These are phyloP conservation scores for Brassica nigra DNA, from an alignment of 345 rosid genomes.

Conservation along the genomic window DNA sequence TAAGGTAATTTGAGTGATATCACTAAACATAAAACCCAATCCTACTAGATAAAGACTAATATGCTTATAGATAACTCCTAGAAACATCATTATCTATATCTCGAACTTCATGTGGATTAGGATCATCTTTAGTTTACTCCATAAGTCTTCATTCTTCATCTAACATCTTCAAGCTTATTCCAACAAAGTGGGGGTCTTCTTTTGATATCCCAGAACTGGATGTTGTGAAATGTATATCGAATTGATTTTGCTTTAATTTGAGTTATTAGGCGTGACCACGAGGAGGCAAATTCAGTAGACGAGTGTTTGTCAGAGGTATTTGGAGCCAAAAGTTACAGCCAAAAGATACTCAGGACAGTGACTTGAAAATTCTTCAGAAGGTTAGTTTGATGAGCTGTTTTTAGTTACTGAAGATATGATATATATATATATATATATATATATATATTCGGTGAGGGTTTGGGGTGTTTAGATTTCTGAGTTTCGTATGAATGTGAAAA, in stretches of 20 bases:
- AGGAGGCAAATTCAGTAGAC: slow-evolving; percentile 57
- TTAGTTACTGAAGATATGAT: not conserved
- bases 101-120: no score
- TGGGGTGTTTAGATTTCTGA: not conserved
- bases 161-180: not conserved
- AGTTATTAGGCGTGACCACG: slow-evolving; percentile 73
- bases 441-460: not conserved
- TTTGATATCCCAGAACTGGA: not conserved
- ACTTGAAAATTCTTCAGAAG: slow-evolving; percentile 64
- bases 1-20: no score
- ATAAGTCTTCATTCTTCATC: no score
- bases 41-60: no score
- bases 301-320: slow-evolving; percentile 62
- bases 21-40: no score
- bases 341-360: slow-evolving; percentile 77
- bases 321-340: slow-evolving; percentile 61
- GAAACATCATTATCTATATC: no score
- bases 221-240: not conserved
- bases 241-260: slow-evolving; percentile 10
- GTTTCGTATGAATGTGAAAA: not conserved
- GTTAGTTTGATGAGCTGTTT: slow-evolving; percentile 39
- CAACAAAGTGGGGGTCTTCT: not conserved
- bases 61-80: no score
- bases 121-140: no score
- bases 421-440: no score